These are phyloP conservation scores for Mortierella sp. DNA, from an alignment of 371 early-diverging fungal genomes.

Conservation along the genomic window DNA sequence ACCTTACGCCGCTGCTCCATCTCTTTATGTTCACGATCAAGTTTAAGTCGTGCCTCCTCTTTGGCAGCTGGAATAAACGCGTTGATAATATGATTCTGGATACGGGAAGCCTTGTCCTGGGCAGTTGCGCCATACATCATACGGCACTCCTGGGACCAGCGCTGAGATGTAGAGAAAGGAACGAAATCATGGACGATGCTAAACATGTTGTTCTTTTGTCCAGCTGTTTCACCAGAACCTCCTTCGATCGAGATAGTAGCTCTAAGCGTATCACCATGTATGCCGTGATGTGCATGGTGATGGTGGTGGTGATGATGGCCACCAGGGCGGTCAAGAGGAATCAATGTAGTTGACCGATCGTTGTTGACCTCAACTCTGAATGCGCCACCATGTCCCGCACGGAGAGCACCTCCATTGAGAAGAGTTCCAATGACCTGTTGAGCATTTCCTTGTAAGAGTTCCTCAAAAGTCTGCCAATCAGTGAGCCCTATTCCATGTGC, in stretches of 20 bases:
- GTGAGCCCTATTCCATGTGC: constrained; percentile 48
- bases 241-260: constrained; percentile 8
- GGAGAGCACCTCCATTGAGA: constrained; percentile 59
- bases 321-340: constrained; percentile 48
- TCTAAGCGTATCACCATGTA: background rate
- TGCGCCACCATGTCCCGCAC: constrained; percentile 58
- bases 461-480: constrained; percentile 77
- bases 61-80: constrained; percentile 80
- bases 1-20: constrained; percentile 69
- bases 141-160: constrained; percentile 92
- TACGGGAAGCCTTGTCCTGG: constrained; percentile 69
- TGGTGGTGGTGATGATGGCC: constrained; percentile 11
- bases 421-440: constrained; percentile 76
- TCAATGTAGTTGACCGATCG: constrained; percentile 49
- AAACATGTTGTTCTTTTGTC: constrained; percentile 58
- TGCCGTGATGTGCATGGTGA: constrained; percentile 1
- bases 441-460: constrained; percentile 77
- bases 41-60: constrained; percentile 65
- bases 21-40: constrained; percentile 62
- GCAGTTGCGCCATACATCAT: constrained; percentile 80
- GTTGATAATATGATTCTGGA: constrained; percentile 77
- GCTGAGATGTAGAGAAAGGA: constrained; percentile 81
- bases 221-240: constrained; percentile 11
- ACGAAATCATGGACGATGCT: constrained; percentile 76
- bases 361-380: constrained; percentile 69